Evolutionary conservation across 257 asterid species (phyloP), one percentile per base, ranked within the genome.

Genomic region (Buddleja alternifolia): DNA sequence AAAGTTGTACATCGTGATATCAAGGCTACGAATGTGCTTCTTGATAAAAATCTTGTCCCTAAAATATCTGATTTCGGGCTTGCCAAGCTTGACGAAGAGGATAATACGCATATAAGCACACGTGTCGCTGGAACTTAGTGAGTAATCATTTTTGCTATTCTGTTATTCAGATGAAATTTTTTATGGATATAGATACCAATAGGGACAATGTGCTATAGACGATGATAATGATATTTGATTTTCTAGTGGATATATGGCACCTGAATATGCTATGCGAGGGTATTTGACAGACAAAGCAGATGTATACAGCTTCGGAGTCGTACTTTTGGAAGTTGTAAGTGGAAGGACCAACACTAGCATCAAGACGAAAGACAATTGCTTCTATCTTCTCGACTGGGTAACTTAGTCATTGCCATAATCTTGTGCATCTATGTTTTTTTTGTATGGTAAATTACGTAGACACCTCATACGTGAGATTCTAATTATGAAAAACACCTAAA

Each of bases 211-310:
- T 15, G 24, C 54, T 47, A 47, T 4, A 7, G 24, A 2, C 1
- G n/a, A n/a, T 52, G 12, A 53, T 50, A 36, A 45, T 40, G 42
- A 16, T 21, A 1, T 20, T 10, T 59, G 55, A 23, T 60, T 65
- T 60, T 60, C 14, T 73, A 82, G 87, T 42, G 87, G 87, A 45
- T 82, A 82, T 16, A 82, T 82, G 87, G 84, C 87, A 3, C 87
- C 87, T 6, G 90, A 84, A 75, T 84, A 84, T 67, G 90, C 90
- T 0, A 81, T 84, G 90, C 77, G 87, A 4, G 90, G 90, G 46
- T 73, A 84, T 73, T 57, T 82, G 66, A 84, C 90, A 0, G 85
- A 82, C 77, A 84, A 84, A 77, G 90, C 90, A 45, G 90, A 84
- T 23, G 90, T 84, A 4, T 81, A 84, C 82, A 81, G 90, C 78